phyloP scores from a whole-genome alignment of 306 rosid species.

The Phaseolus lunatus region DNA sequence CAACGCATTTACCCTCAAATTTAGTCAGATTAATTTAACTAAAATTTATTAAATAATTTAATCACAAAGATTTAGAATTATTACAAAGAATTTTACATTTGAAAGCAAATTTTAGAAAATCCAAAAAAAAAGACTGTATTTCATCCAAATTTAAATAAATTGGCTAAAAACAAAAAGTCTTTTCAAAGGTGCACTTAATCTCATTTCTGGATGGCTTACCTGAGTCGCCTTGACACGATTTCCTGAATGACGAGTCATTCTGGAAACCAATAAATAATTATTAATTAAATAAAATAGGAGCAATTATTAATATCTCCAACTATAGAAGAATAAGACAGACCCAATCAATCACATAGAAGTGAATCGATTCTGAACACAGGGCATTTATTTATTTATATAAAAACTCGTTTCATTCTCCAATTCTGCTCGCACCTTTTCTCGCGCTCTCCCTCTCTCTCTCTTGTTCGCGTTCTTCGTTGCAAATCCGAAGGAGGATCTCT shows the following conservation, averaged over 20 bases:
- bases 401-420: slow-evolving; percentile 3
- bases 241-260: slow-evolving; percentile 3
- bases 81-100: too few relatives aligned
- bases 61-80: too few relatives aligned
- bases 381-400: slow-evolving; percentile 18
- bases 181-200: too few relatives aligned
- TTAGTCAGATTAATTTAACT: too few relatives aligned
- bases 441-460: not conserved
- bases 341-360: slow-evolving; percentile 23
- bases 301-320: not conserved
- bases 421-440: slow-evolving; percentile 2
- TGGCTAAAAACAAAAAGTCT: too few relatives aligned
- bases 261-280: not conserved
- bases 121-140: too few relatives aligned
- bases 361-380: slow-evolving; percentile 6
- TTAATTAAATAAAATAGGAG: not conserved
- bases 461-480: slow-evolving; percentile 19
- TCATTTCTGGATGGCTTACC: not conserved
- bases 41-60: too few relatives aligned
- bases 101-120: too few relatives aligned
- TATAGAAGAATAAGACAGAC: slow-evolving; percentile 15
- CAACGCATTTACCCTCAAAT: too few relatives aligned
- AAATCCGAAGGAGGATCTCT: slow-evolving; percentile 47
- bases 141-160: too few relatives aligned
- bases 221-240: not conserved